Evolutionary conservation across 352 stramenopile species (phyloP), one percentile per base, ranked within the genome.

Genomic region (Globisporangium parvum): DNA sequence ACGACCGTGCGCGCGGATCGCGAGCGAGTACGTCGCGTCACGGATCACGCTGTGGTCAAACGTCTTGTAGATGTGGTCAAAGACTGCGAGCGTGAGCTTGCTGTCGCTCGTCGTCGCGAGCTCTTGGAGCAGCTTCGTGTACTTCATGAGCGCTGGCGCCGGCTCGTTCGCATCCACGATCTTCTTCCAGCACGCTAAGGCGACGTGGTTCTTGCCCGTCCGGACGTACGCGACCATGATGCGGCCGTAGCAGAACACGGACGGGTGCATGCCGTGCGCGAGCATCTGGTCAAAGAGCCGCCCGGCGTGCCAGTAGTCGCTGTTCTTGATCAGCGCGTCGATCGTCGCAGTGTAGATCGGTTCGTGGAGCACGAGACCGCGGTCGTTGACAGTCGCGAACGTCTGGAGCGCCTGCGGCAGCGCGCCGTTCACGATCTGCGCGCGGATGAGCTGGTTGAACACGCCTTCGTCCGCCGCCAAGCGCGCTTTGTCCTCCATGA

Each of bases 151-250:
- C 11, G 55, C 41, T 11, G 73, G 73, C 28, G 70, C 55, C 21
- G 59, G 47, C 55, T 85, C 73, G 26, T 89, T 69, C 26, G 65
- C 62, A 49, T 64, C 66, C 11, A 75, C 57, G 45, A 93, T 85
- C 65, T 83, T 81, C 37, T 77, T 63, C 84, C 84, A 93, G 59
- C 80, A 88, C 14, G 73, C 79, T 53, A 70, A 67, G 2, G 84
- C 84, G 31, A 79, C 65, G 47, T 80, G 65, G 56, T 69, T 75
- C 40, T 83, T 85, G 53, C 83, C 83, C 9, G 74, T 79, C 14
- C 81, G 81, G n/a, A 85, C 66, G 68, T 87, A 93, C 10, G 84
- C 81, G 47, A 87, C 44, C 65, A 93, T 87, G 35, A 87, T 85
- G 45, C 81, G 77, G 3, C 81, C 81, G 44, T 86, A 73, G 64